phyloP scores from a whole-genome alignment of 1,139 yeast species.

The Blastobotrys buckinghamii region DNA sequence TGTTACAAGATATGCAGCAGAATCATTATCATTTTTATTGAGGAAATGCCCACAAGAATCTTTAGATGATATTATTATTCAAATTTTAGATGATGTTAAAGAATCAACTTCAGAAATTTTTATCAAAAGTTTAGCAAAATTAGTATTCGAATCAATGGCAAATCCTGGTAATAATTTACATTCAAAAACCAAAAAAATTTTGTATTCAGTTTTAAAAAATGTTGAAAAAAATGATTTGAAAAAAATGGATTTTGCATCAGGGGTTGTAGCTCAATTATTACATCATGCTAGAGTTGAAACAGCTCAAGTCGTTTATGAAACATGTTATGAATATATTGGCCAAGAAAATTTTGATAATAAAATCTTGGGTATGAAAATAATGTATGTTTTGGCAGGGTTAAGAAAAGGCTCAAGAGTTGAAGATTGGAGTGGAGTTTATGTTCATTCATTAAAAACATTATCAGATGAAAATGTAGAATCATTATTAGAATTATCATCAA shows the following conservation, averaged over 20 bases:
- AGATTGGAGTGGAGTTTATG: conserved; percentile 26
- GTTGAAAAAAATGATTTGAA: neutral
- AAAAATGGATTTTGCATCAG: conserved; percentile 17
- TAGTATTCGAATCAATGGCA: conserved; percentile 70
- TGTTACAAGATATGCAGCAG: conserved; percentile 80
- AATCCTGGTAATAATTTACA: conserved; percentile 70
- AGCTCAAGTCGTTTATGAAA: conserved; percentile 39
- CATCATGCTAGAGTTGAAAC: conserved; percentile 56
- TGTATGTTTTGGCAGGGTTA: conserved; percentile 32
- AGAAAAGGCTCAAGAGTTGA: conserved; percentile 37
- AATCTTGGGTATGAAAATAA: conserved; percentile 15
- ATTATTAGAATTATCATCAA: conserved; percentile 4
- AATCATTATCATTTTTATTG: conserved; percentile 77
- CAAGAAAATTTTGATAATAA: conserved; percentile 7
- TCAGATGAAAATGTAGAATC: conserved; percentile 9
- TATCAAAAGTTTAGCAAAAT: conserved; percentile 50
- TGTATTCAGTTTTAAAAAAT: conserved; percentile 36
- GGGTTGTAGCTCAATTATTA: conserved; percentile 40
- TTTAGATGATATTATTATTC: conserved; percentile 44
- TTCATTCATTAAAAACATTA: conserved; percentile 1
- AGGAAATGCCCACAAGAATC: conserved; percentile 57
- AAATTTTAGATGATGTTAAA: conserved; percentile 46
- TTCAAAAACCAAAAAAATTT: conserved; percentile 54
- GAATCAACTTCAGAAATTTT: conserved; percentile 40
- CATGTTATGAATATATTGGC: conserved; percentile 22